phyloP scores from a whole-genome alignment of 306 rosid genomes.

The Pyrus bretschneideri region DNA sequence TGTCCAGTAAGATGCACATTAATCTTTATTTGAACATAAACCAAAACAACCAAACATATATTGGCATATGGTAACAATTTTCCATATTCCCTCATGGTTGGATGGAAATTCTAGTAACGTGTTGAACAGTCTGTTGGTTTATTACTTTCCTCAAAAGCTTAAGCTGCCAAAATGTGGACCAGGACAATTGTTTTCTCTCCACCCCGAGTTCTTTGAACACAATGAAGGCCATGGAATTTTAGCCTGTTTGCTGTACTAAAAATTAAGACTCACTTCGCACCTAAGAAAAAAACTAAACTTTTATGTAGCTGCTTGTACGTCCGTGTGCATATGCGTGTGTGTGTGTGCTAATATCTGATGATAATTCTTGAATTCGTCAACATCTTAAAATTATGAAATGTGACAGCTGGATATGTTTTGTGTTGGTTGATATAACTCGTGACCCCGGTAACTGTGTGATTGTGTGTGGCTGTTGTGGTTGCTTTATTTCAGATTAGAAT shows the following conservation, averaged over 20 bases:
- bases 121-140: not conserved
- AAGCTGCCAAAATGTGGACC: not conserved
- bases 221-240: not conserved
- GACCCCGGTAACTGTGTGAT: not conserved
- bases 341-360: not conserved
- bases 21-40: not conserved
- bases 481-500: not conserved
- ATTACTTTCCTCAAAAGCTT: not conserved
- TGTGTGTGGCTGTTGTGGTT: not conserved
- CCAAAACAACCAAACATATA: not conserved
- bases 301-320: not conserved
- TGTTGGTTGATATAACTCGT: not conserved
- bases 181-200: not conserved
- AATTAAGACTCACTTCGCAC: not conserved
- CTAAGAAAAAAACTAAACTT: not conserved
- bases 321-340: too few relatives aligned
- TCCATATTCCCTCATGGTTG: not conserved
- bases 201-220: not conserved
- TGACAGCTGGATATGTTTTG: not conserved
- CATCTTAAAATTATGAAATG: not conserved
- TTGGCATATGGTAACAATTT: not conserved
- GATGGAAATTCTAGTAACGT: not conserved
- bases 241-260: not conserved
- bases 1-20: not conserved
- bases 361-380: not conserved